Conservation (phyloP, 805 yeast genomes). For the Candida ovalis region DNA sequence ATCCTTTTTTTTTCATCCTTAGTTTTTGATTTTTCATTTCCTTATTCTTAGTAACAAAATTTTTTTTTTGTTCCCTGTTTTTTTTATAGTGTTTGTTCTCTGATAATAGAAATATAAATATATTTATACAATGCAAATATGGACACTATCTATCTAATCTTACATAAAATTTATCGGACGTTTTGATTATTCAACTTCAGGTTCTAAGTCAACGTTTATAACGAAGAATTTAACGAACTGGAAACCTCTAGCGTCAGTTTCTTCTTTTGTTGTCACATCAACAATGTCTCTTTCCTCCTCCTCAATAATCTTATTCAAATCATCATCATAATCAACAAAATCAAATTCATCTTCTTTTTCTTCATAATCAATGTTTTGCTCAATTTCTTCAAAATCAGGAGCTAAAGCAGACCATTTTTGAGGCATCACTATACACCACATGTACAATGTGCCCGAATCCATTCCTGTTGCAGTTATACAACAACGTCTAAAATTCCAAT, state of each 20-base stretch:
- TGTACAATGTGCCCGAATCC: constrained; percentile 76
- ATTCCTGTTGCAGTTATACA: constrained; percentile 78
- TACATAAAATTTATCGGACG: no score
- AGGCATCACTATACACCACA: constrained; percentile 80
- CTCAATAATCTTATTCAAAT: constrained; percentile 55
- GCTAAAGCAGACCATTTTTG: constrained; percentile 97
- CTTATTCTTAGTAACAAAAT: not conserved
- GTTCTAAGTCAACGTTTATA: constrained; percentile 34
- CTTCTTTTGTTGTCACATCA: constrained; percentile 65
- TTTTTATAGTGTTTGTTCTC: not conserved
- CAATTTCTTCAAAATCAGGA: constrained; percentile 93
- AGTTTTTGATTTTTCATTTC: not conserved
- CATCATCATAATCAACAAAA: constrained; percentile 62
- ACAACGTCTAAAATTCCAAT: constrained; percentile 79
- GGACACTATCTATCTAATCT: not conserved
- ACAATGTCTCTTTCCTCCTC: constrained; percentile 58
- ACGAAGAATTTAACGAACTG: constrained; percentile 52
- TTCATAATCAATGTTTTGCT: constrained; percentile 82
- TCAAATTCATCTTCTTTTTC: constrained; percentile 94
- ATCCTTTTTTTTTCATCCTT: not conserved
- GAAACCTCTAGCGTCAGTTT: constrained; percentile 70
- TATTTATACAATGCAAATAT: not conserved
- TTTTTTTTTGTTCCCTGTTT: not conserved
- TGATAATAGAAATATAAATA: not conserved
- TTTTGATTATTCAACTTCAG: not conserved